Evolutionary conservation across 2,329 filamentous ascomycete genomes (phyloP).

Genomic region (Fusarium penzigii): DNA sequence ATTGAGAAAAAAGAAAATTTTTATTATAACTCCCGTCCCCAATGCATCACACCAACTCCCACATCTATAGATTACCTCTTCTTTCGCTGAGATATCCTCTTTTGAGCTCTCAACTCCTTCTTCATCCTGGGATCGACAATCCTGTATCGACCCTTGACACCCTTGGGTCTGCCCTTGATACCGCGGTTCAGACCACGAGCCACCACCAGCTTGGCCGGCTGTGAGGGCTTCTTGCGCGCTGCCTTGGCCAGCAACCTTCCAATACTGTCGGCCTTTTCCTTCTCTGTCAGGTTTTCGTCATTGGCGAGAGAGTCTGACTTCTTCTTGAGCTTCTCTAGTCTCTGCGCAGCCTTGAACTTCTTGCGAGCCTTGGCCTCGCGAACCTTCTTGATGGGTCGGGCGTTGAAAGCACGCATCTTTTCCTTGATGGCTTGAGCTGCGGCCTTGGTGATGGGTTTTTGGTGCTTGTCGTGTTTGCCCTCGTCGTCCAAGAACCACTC

Average conservation of each 20-base stretch:
- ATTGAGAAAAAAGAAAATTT: constrained; percentile 11
- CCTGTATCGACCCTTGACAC: constrained; percentile 95
- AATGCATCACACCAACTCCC: constrained; percentile 11
- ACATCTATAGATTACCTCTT: constrained; percentile 24
- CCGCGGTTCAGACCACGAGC: constrained; percentile 83
- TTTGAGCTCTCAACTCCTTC: constrained; percentile 90
- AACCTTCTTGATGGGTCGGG: constrained; percentile 98
- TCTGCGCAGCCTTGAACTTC: constrained; percentile 92
- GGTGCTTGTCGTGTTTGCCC: constrained; percentile 74
- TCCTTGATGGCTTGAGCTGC: constrained; percentile 92
- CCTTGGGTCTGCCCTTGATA: constrained; percentile 81
- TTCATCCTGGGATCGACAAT: constrained; percentile 95
- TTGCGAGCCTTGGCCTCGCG: constrained; percentile 94
- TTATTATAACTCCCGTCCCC: background rate
- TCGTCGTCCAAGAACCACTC: constrained; percentile 99
- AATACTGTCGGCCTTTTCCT: constrained; percentile 90
- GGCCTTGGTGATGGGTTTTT: constrained; percentile 89
- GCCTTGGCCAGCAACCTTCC: constrained; percentile 79
- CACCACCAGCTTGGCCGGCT: constrained; percentile 84
- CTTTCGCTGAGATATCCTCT: constrained; percentile 74
- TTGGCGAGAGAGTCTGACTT: constrained; percentile 89
- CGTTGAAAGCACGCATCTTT: constrained; percentile 89
- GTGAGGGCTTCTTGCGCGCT: constrained; percentile 81
- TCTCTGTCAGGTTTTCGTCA: constrained; percentile 91
- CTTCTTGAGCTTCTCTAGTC: constrained; percentile 92